phyloP scores from a whole-genome alignment of 345 rosid genomes.

The thale cress (Arabidopsis thaliana) region DNA sequence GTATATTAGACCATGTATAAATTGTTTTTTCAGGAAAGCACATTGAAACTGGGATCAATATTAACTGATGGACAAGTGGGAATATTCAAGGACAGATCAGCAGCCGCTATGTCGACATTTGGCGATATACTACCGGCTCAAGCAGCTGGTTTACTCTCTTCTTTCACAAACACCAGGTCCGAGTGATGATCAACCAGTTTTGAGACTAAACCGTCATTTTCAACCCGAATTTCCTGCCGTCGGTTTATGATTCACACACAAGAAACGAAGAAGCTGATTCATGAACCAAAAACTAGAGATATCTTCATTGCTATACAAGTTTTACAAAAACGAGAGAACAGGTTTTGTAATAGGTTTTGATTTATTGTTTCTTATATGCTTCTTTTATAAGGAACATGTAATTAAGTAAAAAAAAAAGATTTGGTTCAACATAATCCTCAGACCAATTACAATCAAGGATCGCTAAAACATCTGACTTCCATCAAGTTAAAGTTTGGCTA shows the following conservation, averaged over 20 bases:
- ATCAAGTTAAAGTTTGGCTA: neutral
- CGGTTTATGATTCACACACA: conserved; percentile 9
- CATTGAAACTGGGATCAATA: conserved; percentile 88
- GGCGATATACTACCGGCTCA: conserved; percentile 96
- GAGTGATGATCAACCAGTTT: conserved; percentile 52
- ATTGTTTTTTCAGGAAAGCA: conserved; percentile 77
- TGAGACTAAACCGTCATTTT: conserved; percentile 17
- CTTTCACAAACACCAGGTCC: conserved; percentile 75
- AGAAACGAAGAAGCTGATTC: conserved; percentile 26
- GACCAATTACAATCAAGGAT: conserved; percentile 14
- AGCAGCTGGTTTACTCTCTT: conserved; percentile 97
- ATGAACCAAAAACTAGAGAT: conserved; percentile 19
- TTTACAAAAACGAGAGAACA: conserved; percentile 36
- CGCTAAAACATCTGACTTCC: neutral
- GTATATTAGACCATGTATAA: neutral
- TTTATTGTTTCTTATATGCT: conserved; percentile 35
- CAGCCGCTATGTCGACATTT: conserved; percentile 93
- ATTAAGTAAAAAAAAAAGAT: conserved; percentile 37
- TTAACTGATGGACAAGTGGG: conserved; percentile 97
- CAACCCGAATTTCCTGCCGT: neutral
- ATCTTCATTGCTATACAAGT: conserved; percentile 31
- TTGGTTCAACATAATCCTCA: conserved; percentile 39
- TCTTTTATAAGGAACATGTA: conserved; percentile 43
- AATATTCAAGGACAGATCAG: conserved; percentile 95
- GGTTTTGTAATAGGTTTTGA: conserved; percentile 39